A percentile compares a stretch with the other conserved stretches of the same genome.
Evolutionary conservation across 2,329 filamentous ascomycete species (phyloP).

Genomic region (Penicillium sp.): DNA sequence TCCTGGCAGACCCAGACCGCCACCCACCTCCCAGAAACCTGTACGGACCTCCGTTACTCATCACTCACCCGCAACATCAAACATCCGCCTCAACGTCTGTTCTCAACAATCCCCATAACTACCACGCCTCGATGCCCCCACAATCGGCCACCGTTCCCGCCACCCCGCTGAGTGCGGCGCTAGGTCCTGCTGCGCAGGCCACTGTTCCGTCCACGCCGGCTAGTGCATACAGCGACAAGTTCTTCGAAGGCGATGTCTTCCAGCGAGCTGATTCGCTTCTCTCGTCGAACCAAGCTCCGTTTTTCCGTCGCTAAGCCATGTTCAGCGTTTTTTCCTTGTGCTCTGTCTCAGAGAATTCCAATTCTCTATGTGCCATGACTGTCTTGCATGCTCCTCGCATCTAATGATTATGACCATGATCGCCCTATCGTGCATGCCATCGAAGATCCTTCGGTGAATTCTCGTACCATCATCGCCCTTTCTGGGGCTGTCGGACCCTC

Average conservation of each 20-base stretch:
- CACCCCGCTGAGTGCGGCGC: slow-evolving; percentile 81
- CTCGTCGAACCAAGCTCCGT: slow-evolving; percentile 42
- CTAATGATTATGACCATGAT: slow-evolving; percentile 16
- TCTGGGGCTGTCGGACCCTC: background rate
- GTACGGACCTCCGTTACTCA: slow-evolving; percentile 38
- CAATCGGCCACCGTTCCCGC: slow-evolving; percentile 65
- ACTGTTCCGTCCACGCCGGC: slow-evolving; percentile 66
- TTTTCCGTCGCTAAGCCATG: slow-evolving; percentile 36
- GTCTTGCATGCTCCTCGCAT: slow-evolving; percentile 1
- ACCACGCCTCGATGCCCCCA: slow-evolving; percentile 37
- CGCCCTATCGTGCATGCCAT: background rate
- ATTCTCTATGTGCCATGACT: slow-evolving; percentile 4
- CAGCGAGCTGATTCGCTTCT: slow-evolving; percentile 48
- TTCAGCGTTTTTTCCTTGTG: slow-evolving; percentile 19
- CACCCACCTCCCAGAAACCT: slow-evolving; percentile 27
- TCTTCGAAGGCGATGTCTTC: slow-evolving; percentile 50
- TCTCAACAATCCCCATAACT: slow-evolving; percentile 19
- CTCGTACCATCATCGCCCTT: too few relatives aligned
- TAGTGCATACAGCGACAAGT: slow-evolving; percentile 48
- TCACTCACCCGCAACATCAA: slow-evolving; percentile 29
- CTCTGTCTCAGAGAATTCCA: background rate
- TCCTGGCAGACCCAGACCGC: slow-evolving; percentile 46
- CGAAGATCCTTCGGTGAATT: background rate
- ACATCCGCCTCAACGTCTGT: slow-evolving; percentile 29
- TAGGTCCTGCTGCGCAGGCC: slow-evolving; percentile 85